phyloP scores from a whole-genome alignment of 1,139 yeast genomes.

The Scheffersomyces illinoinensis region DNA sequence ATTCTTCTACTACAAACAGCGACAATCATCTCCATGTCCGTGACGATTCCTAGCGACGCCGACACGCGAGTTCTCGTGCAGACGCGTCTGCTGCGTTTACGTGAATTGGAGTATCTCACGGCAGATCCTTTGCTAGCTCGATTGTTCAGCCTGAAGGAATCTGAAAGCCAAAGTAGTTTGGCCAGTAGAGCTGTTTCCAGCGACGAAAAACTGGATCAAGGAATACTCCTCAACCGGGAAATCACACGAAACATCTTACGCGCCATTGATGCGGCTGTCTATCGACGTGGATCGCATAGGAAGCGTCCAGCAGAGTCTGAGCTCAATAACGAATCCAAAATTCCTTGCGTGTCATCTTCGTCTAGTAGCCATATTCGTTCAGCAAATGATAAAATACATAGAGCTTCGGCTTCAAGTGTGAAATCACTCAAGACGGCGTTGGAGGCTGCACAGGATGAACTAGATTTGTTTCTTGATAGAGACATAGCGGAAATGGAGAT shows the following conservation, averaged over 20 bases:
- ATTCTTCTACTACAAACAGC: not conserved
- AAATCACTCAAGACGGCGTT: slow-evolving; percentile 21
- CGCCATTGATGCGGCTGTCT: not conserved
- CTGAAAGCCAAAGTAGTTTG: not conserved
- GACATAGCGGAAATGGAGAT: slow-evolving; percentile 37
- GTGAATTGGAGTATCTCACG: not conserved
- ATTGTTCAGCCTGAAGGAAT: not conserved
- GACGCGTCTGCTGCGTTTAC: not conserved
- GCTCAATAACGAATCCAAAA: not conserved
- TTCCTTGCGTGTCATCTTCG: not conserved
- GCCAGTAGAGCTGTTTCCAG: not conserved
- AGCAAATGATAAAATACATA: not conserved
- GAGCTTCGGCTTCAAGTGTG: slow-evolving; percentile 9
- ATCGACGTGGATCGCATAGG: not conserved
- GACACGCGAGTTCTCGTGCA: not conserved
- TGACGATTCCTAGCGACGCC: not conserved
- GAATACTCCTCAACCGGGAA: not conserved
- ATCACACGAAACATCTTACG: not conserved
- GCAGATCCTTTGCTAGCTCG: not conserved
- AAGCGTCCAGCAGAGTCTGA: not conserved
- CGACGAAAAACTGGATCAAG: not conserved
- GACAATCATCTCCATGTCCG: not conserved
- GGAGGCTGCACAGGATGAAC: slow-evolving; percentile 21
- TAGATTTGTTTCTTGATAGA: slow-evolving; percentile 24
- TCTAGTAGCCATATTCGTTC: not conserved